A percentile compares a stretch with the other conserved stretches of the same genome.
Evolutionary conservation across 768 basidiomycete genomes (phyloP).

Genomic region (Rhodosporidiobolus odoratus): DNA sequence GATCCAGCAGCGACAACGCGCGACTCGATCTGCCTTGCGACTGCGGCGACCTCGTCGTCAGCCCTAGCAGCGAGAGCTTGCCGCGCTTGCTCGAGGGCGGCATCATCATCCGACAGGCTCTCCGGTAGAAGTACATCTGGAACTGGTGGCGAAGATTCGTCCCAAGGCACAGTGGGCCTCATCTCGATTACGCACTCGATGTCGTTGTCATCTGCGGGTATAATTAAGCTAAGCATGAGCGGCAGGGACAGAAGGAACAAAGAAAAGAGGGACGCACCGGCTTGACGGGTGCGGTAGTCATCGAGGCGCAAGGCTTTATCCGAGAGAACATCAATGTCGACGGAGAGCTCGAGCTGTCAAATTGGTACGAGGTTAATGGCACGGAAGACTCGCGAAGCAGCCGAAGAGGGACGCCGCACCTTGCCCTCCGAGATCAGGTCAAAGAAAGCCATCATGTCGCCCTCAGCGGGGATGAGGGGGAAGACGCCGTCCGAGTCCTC

Average conservation of each 20-base stretch:
- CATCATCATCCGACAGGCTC: neutral
- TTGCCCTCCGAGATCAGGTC: slow-evolving; percentile 77
- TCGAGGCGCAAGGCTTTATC: slow-evolving; percentile 55
- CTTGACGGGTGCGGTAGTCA: slow-evolving; percentile 80
- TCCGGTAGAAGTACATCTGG: neutral
- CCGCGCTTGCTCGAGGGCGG: neutral
- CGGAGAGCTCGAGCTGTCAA: slow-evolving; percentile 62
- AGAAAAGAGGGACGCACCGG: slow-evolving; percentile 53
- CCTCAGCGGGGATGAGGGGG: slow-evolving; percentile 72
- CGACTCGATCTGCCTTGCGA: neutral
- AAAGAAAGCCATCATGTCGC: slow-evolving; percentile 69
- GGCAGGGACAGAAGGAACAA: neutral
- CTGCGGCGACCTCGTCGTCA: neutral
- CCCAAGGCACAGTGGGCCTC: neutral
- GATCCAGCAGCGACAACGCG: neutral
- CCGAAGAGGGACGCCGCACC: no score
- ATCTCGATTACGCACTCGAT: slow-evolving; percentile 62
- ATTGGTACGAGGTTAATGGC: slow-evolving; percentile 5
- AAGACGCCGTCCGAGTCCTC: slow-evolving; percentile 61
- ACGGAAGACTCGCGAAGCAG: neutral
- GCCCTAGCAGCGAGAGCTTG: neutral
- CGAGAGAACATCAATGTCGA: slow-evolving; percentile 56
- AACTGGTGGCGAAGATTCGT: neutral
- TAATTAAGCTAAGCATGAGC: no score
- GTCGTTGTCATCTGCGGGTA: slow-evolving; percentile 68